Base-by-base conservation (phyloP, 768 basidiomycete genomes). In the Collybiopsis luxurians region DNA sequence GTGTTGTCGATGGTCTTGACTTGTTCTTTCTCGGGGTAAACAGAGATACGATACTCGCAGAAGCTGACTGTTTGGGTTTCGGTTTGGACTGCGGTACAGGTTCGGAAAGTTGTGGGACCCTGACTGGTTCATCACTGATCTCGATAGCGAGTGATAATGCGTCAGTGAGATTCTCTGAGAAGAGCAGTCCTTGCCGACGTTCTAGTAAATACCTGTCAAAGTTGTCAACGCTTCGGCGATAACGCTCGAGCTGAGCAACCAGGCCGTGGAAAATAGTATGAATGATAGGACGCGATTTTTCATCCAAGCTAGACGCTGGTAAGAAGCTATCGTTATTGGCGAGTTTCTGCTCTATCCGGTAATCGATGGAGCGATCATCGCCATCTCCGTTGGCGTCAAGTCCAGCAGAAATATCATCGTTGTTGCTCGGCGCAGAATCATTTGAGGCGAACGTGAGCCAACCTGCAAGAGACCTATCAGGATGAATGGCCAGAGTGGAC, bases 81-180 rank as follows among this genome's bases (percentile, higher is more conserved):
- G 79, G 64, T 60, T 78, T 79, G 1, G 75, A 67, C 53, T 69
- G 71, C 40, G 73, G 73, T 5, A 67, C 63, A 1, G 68, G 58
- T 45, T 73, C 72, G 12, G 71, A 55, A n/a, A 64, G 55, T 24
- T 64, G 60, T 40, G 64, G 59, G 36, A 66, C 59, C 39, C 62
- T 61, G 58, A 60, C 68, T 12, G 76, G 68, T 52, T 83, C 80
- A 17, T 81, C 76, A 2, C 78, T 74, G 23, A 89, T 69, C 56
- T 94, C 88, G 54, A 94, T 73, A 13, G 77, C 80, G 45, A 93
- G 74, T 44, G 80, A 88, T 57, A 98, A 75, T 3, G 95, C 95
- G 64, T 98, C 96, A 6, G 86, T 90, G 34, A 97, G 74, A 67
- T 95, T 95, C 72, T 97, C 95, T 3, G 89, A 89, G 70, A 96